phyloP scores from a whole-genome alignment of 106 monocot species.

The Allium fistulosum region DNA sequence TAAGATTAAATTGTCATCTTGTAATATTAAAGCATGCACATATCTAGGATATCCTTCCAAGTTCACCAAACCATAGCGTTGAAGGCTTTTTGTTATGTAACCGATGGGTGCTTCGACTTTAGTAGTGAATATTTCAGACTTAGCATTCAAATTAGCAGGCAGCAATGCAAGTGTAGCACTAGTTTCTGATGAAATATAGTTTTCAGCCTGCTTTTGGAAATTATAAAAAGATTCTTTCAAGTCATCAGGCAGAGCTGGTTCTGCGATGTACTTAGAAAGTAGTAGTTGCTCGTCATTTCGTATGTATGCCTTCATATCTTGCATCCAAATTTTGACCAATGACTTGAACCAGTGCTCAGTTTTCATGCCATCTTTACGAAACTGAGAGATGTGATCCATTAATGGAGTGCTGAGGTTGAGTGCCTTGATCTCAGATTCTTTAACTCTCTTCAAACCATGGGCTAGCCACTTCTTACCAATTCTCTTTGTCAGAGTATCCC shows the following conservation, averaged over 20 bases:
- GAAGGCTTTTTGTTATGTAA: conserved; percentile 38
- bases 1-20: conserved; percentile 73
- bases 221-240: conserved; percentile 59
- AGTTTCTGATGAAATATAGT: conserved; percentile 64
- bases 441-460: conserved; percentile 70
- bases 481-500: conserved; percentile 61
- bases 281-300: conserved; percentile 39
- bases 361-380: conserved; percentile 90
- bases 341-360: conserved; percentile 95
- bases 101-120: conserved; percentile 58
- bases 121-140: conserved; percentile 7
- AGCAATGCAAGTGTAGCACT: conserved; percentile 40
- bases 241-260: conserved; percentile 67
- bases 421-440: conserved; percentile 87
- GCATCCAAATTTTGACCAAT: conserved; percentile 79
- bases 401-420: conserved; percentile 70
- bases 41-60: conserved; percentile 53
- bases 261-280: conserved; percentile 65
- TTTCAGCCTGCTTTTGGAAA: conserved; percentile 49
- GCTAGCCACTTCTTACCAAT: conserved; percentile 92
- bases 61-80: conserved; percentile 64
- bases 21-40: conserved; percentile 53
- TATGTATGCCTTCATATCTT: conserved; percentile 50
- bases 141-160: not conserved
- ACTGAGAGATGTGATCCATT: conserved; percentile 70